These are phyloP conservation scores for Furcasterigmium sp. DNA, from an alignment of 2,329 filamentous ascomycete species.

Conservation along the genomic window DNA sequence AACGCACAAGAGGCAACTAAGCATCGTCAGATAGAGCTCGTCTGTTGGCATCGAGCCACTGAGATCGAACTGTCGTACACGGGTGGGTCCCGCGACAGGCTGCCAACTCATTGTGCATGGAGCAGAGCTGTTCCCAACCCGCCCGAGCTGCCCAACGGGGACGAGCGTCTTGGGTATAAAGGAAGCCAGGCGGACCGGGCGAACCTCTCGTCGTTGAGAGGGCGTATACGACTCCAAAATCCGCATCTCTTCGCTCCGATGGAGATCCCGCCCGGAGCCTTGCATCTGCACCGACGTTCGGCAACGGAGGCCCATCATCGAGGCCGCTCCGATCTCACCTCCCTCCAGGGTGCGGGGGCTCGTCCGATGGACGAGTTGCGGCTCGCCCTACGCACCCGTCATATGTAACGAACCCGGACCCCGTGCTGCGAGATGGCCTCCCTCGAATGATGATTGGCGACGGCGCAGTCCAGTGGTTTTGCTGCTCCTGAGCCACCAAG, in stretches of 20 bases:
- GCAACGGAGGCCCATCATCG: background rate
- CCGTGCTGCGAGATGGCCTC: constrained; percentile 2
- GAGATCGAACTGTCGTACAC: constrained; percentile 11
- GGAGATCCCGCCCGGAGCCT: background rate
- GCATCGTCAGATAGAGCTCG: constrained; percentile 1
- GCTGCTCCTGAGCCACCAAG: background rate
- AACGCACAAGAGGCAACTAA: constrained; percentile 3
- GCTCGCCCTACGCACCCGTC: constrained; percentile 2
- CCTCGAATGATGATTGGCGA: constrained; percentile 2
- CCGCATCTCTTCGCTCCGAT: background rate
- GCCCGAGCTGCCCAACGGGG: background rate
- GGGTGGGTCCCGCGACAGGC: constrained; percentile 12
- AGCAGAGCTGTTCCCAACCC: constrained; percentile 1
- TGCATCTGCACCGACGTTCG: background rate
- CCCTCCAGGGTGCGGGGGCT: background rate
- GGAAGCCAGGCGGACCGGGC: background rate
- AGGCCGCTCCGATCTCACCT: background rate
- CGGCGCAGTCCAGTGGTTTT: constrained; percentile 1
- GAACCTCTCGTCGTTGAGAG: background rate
- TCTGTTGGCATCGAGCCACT: constrained; percentile 7
- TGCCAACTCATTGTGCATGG: constrained; percentile 15
- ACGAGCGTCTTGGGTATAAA: background rate
- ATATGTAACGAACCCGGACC: constrained; percentile 3
- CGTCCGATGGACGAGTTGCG: background rate
- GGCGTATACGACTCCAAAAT: too few species aligned